Percentiles rank a stretch among this genome's conserved stretches.
Conservation (phyloP, 345 rosid species). For the Aethionema arabicum region DNA sequence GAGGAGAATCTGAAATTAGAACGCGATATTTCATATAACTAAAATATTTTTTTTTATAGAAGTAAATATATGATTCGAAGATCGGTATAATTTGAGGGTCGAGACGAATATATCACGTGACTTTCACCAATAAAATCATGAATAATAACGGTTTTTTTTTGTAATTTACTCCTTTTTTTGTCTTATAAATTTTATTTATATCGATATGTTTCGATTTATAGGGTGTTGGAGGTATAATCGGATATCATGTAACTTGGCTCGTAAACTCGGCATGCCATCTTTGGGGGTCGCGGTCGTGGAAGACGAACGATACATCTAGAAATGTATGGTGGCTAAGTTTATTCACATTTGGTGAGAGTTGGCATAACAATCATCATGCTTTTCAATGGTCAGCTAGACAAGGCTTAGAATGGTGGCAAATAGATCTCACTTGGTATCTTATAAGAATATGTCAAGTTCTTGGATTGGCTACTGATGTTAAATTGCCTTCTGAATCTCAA, state of each 20-base stretch:
- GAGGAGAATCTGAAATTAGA: too few species aligned
- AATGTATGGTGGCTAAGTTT: constrained; percentile 76
- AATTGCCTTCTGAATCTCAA: constrained; percentile 47
- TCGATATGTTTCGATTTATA: constrained; percentile 19
- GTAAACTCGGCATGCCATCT: constrained; percentile 73
- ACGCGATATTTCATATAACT: too few species aligned
- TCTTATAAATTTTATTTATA: not conserved
- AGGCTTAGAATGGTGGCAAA: constrained; percentile 73
- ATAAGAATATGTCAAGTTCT: constrained; percentile 47
- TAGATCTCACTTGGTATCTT: constrained; percentile 67
- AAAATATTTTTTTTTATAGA: too few species aligned
- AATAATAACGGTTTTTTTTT: too few species aligned
- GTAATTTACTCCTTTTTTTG: not conserved
- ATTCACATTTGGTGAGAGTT: constrained; percentile 36
- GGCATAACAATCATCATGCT: constrained; percentile 61
- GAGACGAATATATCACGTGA: too few species aligned
- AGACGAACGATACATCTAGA: constrained; percentile 58
- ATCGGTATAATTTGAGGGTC: too few species aligned
- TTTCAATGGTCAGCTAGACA: constrained; percentile 63
- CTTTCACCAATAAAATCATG: too few species aligned
- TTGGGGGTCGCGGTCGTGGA: constrained; percentile 72
- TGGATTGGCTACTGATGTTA: constrained; percentile 61
- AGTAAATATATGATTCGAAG: too few species aligned
- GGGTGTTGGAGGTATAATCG: constrained; percentile 54
- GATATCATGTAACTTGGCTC: constrained; percentile 60